Base-by-base conservation (phyloP, 768 basidiomycete species). In the Russula foetens region DNA sequence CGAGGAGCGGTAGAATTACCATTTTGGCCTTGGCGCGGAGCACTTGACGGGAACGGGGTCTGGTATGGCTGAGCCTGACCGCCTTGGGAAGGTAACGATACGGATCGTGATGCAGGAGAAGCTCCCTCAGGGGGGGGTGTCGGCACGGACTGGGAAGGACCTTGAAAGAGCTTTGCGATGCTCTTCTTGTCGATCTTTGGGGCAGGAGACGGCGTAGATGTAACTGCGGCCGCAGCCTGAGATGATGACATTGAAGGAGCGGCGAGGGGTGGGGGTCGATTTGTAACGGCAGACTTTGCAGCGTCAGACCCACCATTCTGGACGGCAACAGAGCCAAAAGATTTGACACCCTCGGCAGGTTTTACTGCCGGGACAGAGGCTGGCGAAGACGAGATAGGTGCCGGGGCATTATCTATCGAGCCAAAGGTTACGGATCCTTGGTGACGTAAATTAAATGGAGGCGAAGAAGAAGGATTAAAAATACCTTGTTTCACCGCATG, bases 401-500 rank as follows among this genome's bases (percentile, higher is more conserved):
- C 84, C 66, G 76, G 72, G 12, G 79, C 81, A 73, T 91, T 88
- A 75, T 92, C 87, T 79, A 94, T 90, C 49, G 92, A 92, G 67
- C 93, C 93, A 76, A 95, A 94, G 52, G 87, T 88, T 66, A 96
- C 85, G 54, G 84, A 83, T 68, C 80, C 84, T 88, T 63, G 48
- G 52, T 55, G 48, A 38, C 35, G 65, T 51, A 64, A 56, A 41
- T 50, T 51, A 41, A 23, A 44, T 14, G 63, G 23, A 31, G 63
- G 54, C 33, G 62, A 12, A 38, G 8, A 49, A 3, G 41, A 38
- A 17, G 23, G 44, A 24, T 21, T 44, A 52, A 63, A 65, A 35
- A 15, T 69, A 84, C 88, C 81, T 79, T 82, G 80, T 80, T 86
- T 88, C 74, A 80, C 76, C 57, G 84, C 79, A 63, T 79, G 82